Evolutionary conservation across 2,329 filamentous ascomycete genomes (phyloP), one percentile per base, ranked within the genome.

Genomic region (Exutisphaerella laricina): DNA sequence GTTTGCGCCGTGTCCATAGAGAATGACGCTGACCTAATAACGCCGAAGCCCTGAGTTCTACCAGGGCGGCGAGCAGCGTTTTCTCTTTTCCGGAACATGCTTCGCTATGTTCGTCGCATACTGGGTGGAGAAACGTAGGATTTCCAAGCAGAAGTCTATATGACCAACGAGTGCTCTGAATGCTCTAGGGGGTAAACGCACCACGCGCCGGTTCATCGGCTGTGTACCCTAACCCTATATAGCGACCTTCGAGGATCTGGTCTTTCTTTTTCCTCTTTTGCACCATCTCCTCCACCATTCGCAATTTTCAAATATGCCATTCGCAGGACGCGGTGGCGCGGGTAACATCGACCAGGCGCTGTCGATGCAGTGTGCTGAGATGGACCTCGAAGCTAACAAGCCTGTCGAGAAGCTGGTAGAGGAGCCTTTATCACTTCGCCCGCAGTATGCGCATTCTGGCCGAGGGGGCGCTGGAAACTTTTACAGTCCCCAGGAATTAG

Each of bases 381-480:
- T 51, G 23, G 61, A 62, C 37, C 52, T 63, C 7, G 51, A 61
- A 26, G 60, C 49, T 17, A 67, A 70, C 49, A 39, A 69, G 36
- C 66, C n/a, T n/a, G n/a, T n/a, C n/a, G n/a, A n/a, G n/a, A n/a
- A n/a, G n/a, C n/a, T n/a, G n/a, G n/a, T n/a, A n/a, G n/a, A n/a
- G n/a, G n/a, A n/a, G n/a, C n/a, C n/a, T n/a, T n/a, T n/a, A n/a
- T n/a, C n/a, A n/a, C 48, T 34, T 17, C 31, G 40, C 20, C 62
- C 63, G 49, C 59, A 66, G 40, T 71, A 71, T 51, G 66, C 68
- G 4, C 66, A 70, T 48, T 66, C 59, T 38, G 69, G 69, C 25
- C 61, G 70, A 29, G 70, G 70, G 29, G 70, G 70, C 28, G 65
- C 66, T 4, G 70, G 70, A 3, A 72, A 73, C 55, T 70, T 62